Evolutionary conservation across 306 rosid genomes (phyloP), one percentile per base, ranked within the genome.

Genomic region (Mucuna pruriens): DNA sequence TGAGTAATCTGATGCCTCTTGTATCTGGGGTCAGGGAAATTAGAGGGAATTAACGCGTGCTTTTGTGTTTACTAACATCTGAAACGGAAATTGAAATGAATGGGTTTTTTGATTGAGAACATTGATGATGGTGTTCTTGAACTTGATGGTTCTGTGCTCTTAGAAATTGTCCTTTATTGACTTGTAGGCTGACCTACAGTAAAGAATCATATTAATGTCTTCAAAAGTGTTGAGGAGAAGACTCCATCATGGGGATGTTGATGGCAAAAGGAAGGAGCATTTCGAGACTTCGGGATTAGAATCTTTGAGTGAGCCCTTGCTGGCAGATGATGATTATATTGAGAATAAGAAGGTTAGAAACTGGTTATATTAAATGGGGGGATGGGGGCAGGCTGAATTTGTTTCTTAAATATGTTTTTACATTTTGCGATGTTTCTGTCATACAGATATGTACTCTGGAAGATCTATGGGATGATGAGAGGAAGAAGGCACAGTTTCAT

Each of bases 231-330:
- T 93, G 89, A 85, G 96, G 85, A 91, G 95, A 86, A 88, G 99
- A 80, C 94, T 95, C 75, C 94, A 87, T 81, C 99, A 93, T 31
- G 97, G 90, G 63, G 99, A 95, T 80, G 87, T 93, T 16, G 96
- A 85, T 78, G 94, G 94, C 45, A 90, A 82, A 84, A 84, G 73
- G 80, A 17, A 76, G 16, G 98, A 89, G 77, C 91, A 80, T 79
- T 58, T 86, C 0, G 94, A 89, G 60, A 6, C 88, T 36, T 89
- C 89, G 1, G 88, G 86, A 34, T 22, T 82, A 0, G 98, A 91
- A 76, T 85, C 87, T 62, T 84, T 88, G 80, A 79, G 82, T 74
- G 96, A 89, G 82, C 96, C 98, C 65, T 85, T 95, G 48, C 86
- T 91, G 20, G 94, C 85, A 45, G 84, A 84, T 54, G 77, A 85